Base-by-base conservation (phyloP, 2,329 filamentous ascomycete genomes). In the Hawksworthiomyces lignivorus region DNA sequence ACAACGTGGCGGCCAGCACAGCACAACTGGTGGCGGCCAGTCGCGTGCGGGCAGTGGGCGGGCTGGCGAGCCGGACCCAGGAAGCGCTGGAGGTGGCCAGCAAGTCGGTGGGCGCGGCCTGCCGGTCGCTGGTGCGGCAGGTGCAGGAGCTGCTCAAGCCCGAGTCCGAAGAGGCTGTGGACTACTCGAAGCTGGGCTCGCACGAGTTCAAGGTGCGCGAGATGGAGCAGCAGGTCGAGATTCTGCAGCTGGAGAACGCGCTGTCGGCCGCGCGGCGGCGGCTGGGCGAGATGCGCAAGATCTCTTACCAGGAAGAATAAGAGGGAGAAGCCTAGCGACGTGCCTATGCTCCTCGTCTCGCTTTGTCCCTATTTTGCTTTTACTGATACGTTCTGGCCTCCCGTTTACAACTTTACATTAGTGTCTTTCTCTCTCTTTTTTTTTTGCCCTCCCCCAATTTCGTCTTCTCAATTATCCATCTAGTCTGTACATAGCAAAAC, bases 211-310 rank as follows among this genome's bases (percentile, higher is more conserved):
- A 98, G 75, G 88, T 96, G 39, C 77, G 84, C 54, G 89, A 98
- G 69, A 98, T 98, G 92, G 92, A 98, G 69, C 92, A 98, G 61
- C 92, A 98, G 85, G 92, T 98, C 59, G 89, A 98, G 65, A 98
- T 98, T 52, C 72, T 97, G 42, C 88, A 97, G 64, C 75, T 98
- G 50, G 89, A 97, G 67, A 98, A 97, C 57, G 68, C 78, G 21
- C 75, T 98, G 29, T 73, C 81, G 8, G 71, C 84, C 24, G 92
- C 92, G 31, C 75, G 90, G 53, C 80, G 84, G 57, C 74, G 88
- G 41, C 69, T 98, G 50, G 90, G 92, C 49, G 92, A 98, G 73
- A 97, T 98, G 92, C 80, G 92, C 60, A 96, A 96, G 77, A 87
- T 95, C 48, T 90, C 85, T 5, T 96, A 96, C 66, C 84, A 85